phyloP scores from a whole-genome alignment of 192 early-diverging fungal genomes.

The Gaertneriomyces semiglobifer region DNA sequence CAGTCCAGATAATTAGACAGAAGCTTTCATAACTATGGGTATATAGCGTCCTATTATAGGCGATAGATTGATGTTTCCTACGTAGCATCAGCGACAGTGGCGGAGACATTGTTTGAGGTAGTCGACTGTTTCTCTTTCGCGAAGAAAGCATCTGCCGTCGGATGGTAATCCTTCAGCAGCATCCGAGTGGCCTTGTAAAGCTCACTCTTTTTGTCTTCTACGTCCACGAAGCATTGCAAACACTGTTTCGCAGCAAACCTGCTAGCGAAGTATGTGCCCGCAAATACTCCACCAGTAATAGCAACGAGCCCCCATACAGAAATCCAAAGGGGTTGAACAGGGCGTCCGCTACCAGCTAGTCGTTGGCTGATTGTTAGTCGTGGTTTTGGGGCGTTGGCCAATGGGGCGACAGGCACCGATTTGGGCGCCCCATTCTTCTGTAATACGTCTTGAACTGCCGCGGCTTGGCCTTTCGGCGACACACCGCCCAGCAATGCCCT shows the following conservation, averaged over 20 bases:
- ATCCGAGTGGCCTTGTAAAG: conserved; percentile 14
- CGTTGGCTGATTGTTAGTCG: background rate
- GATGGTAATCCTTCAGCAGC: conserved; percentile 26
- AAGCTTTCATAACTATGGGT: too few relatives aligned
- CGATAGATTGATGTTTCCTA: too few relatives aligned
- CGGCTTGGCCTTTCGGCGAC: background rate
- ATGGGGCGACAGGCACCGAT: background rate
- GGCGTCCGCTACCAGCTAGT: background rate
- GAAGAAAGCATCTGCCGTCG: conserved; percentile 14
- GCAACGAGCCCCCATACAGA: conserved; percentile 17
- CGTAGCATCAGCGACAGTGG: too few relatives aligned
- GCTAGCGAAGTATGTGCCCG: conserved; percentile 21
- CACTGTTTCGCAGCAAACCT: conserved; percentile 23
- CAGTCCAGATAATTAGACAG: too few relatives aligned
- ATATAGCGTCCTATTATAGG: too few relatives aligned
- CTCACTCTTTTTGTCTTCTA: conserved; percentile 28
- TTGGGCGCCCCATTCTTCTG: background rate
- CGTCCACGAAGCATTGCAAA: conserved; percentile 28
- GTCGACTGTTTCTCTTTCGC: conserved; percentile 8
- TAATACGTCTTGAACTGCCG: background rate
- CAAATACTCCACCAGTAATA: conserved; percentile 25
- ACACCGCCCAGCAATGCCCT: conserved; percentile 2
- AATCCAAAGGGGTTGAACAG: conserved; percentile 19
- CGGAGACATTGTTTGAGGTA: background rate
- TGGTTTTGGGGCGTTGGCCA: background rate